Conservation (phyloP, 2,329 filamentous ascomycete genomes). For the Raffaelea arxii region DNA sequence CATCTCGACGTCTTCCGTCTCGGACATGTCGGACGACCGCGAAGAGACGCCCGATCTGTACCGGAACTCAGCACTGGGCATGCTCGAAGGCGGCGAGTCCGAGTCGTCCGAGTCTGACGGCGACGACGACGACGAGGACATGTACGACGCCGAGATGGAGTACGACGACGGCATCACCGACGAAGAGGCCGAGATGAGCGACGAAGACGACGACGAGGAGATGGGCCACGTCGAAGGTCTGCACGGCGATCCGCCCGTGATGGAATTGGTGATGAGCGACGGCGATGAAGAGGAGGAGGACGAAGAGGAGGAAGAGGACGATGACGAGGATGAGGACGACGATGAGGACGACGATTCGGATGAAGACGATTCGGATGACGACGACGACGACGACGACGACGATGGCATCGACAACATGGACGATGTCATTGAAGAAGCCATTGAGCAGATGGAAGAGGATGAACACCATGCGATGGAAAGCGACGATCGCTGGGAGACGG, state of each 20-base stretch:
- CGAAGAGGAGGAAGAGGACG: conserved; percentile 46
- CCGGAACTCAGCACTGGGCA: conserved; percentile 88
- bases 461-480: too few relatives aligned
- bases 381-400: conserved; percentile 42
- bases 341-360: conserved; percentile 31
- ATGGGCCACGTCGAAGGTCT: conserved; percentile 80
- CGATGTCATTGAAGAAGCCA: conserved; percentile 49
- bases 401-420: conserved; percentile 40
- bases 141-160: conserved; percentile 94
- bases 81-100: conserved; percentile 77
- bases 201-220: conserved; percentile 69
- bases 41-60: conserved; percentile 97
- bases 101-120: conserved; percentile 62
- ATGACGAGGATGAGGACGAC: conserved; percentile 29
- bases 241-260: conserved; percentile 50
- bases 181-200: conserved; percentile 80
- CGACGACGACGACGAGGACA: conserved; percentile 65
- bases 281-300: conserved; percentile 55
- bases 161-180: conserved; percentile 70
- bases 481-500: conserved; percentile 52
- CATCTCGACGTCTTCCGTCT: conserved; percentile 77
- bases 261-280: conserved; percentile 72
- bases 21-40: conserved; percentile 74
- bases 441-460: conserved; percentile 50
- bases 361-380: conserved; percentile 30